Evolutionary conservation across 75 land plant species (phyloP), one percentile per base, ranked within the genome.

Genomic region (Selaginella tamariscina): DNA sequence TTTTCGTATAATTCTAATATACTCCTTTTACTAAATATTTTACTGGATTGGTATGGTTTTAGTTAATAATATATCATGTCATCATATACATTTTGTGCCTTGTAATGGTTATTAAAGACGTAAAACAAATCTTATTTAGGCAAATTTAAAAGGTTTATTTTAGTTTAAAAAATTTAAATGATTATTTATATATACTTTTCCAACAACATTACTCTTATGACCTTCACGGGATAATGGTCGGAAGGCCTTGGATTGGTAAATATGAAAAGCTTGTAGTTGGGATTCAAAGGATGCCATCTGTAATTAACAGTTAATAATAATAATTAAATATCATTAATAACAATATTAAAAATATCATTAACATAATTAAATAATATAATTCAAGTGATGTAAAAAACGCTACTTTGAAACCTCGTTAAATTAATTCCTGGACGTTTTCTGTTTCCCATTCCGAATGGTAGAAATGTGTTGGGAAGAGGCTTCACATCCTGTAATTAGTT

Each of bases 391-490:
- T 8, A 89, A 71, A 32, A 84, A 31, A 87, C 68, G 0, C 78
- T 55, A 22, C 84, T 79, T 68, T 86, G 86, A 2, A 89, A 72
- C 75, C 82, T 86, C 30, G 91, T 81, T 20, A 89, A 75, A 27
- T 89, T 89, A 75, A 74, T 82, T 65, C 95, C 95, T 18, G 95
- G 95, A 71, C 95, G 87, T 64, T 82, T 13, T 54, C 87, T 69
- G 66, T 71, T 82, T 64, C 95, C 95, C 33, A 54, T 80, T 67
- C 95, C 91, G 64, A 89, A 89, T 21, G 95, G 85, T 55, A 84
- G 44, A 57, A 77, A 89, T 5, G 75, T 29, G 31, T 86, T 84
- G 29, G 83, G 73, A 66, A 75, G 86, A 0, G 86, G 85, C 54
- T 67, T 68, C 29, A 59, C 56, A 2, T 65, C 65, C 92, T 88